Percentiles rank a stretch among this genome's conserved stretches.
Conservation (phyloP, 305 asterid species). For the Fraxinus albicans region DNA sequence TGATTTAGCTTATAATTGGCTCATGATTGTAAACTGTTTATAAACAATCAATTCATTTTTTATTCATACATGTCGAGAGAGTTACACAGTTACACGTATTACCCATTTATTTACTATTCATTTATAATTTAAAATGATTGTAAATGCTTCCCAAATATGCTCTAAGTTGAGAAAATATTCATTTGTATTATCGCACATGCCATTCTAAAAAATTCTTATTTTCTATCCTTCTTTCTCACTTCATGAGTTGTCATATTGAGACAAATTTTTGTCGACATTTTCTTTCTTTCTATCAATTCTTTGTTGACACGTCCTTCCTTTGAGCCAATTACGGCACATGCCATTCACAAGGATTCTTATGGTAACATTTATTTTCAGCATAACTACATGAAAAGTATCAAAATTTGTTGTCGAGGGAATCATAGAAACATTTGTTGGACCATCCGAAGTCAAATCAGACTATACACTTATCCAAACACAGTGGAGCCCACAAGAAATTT, state of each 20-base stretch:
- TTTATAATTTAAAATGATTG: background rate
- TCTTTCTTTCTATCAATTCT: background rate
- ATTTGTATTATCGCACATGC: background rate
- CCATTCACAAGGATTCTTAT: background rate
- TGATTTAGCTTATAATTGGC: too few relatives aligned
- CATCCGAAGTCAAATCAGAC: background rate
- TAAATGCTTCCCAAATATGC: background rate
- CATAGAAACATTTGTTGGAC: background rate
- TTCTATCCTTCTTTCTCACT: background rate
- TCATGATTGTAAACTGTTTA: background rate
- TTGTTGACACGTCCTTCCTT: background rate
- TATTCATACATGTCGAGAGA: too few relatives aligned
- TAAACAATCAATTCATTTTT: too few relatives aligned
- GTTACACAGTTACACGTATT: background rate
- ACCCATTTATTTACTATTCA: too few relatives aligned
- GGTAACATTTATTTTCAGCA: background rate
- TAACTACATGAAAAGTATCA: background rate
- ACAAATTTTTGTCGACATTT: background rate
- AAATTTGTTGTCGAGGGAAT: background rate
- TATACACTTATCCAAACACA: background rate
- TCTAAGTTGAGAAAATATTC: background rate
- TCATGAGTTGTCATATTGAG: background rate
- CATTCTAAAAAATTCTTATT: background rate
- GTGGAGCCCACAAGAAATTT: background rate
- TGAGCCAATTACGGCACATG: background rate